Conservation (phyloP, 345 rosid genomes). For the Sonneratia alba region DNA sequence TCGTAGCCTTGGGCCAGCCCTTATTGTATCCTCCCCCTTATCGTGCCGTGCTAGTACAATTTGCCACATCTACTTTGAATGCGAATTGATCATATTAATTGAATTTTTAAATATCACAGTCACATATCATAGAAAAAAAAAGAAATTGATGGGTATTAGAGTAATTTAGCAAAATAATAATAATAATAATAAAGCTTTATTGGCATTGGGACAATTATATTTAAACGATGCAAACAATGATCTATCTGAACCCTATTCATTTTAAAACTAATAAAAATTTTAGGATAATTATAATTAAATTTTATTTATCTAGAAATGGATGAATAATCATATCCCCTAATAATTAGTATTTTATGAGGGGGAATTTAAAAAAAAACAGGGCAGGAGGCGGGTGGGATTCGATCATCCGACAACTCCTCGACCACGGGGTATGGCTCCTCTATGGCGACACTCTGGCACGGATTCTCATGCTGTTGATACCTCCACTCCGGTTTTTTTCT, state of each 20-base stretch:
- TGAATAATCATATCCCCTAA: neutral
- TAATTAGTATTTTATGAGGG: neutral
- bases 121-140: neutral
- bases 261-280: too few relatives aligned
- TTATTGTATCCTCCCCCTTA: too few relatives aligned
- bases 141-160: neutral
- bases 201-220: too few relatives aligned
- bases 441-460: constrained; percentile 27
- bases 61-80: too few relatives aligned
- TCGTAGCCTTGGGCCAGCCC: too few relatives aligned
- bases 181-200: neutral
- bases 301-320: too few relatives aligned
- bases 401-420: constrained; percentile 44
- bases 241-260: too few relatives aligned
- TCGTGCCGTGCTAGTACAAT: too few relatives aligned
- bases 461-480: neutral
- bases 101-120: neutral
- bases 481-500: neutral
- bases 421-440: constrained; percentile 31
- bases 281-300: too few relatives aligned
- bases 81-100: neutral
- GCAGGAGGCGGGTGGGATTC: neutral
- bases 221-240: too few relatives aligned
- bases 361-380: neutral
- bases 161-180: neutral